Base-by-base conservation (phyloP, 2,329 filamentous ascomycete genomes). In the Fusarium miscanthi region DNA sequence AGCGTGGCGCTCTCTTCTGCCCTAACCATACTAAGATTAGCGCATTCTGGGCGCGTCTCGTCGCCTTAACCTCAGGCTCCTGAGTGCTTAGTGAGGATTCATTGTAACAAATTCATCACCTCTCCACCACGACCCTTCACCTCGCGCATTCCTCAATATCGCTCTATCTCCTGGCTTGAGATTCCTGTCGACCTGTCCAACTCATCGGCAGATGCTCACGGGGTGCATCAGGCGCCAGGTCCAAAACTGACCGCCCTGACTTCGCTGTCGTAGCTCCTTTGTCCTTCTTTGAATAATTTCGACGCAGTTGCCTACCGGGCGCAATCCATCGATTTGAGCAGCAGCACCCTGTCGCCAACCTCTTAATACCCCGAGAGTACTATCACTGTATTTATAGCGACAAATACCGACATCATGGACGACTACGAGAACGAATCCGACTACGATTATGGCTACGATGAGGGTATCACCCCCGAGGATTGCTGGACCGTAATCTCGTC, bases 401-500 rank as follows among this genome's bases (percentile, higher is more conserved):
- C 53, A 25, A 25, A 60, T 42, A 48, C 54, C 57, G 67, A 51
- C 79, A 82, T 57, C 74, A 89, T 89, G 87, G 86, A 86, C 33
- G 86, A 87, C 66, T 88, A 89, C 81, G 87, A 88, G 61, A 85
- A 87, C 53, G 84, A 85, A 16, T 87, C 84, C 81, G 88, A 91
- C 71, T 93, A 94, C 80, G 91, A 92, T 69, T 92, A 92, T 77
- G 90, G 88, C 66, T 90, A 92, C 70, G 91, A 89, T 40, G 89
- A 87, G 67, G 86, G 86, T 76, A 97, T 98, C 84, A 97, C 95
- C 31, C 94, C 95, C 69, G 96, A 98, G 85, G 97, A 99, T 84
- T 98, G 94, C 86, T 99, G 97, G 96, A 93, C 93, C 74, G 95
- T 98, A 79, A 98, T 99, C 81, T 94, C 93, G 63, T 93, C 96